phyloP scores from a whole-genome alignment of 768 basidiomycete genomes.

The Sutorius australiensis region DNA sequence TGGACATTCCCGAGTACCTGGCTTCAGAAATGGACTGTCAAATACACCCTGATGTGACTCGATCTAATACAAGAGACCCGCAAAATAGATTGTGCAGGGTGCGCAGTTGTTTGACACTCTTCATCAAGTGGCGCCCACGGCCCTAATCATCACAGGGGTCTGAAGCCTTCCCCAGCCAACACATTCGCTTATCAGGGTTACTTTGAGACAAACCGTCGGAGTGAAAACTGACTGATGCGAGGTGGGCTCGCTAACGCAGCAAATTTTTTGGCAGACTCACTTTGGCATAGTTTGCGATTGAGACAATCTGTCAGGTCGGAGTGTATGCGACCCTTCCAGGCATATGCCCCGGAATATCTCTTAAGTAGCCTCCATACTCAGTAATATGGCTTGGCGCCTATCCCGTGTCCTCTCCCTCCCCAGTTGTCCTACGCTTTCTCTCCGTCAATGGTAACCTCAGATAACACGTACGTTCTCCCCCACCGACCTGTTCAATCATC shows the following conservation, averaged over 20 bases:
- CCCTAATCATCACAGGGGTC: neutral
- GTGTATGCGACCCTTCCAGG: neutral
- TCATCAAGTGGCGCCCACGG: neutral
- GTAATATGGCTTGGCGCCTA: neutral
- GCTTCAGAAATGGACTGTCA: neutral
- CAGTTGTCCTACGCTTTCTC: neutral
- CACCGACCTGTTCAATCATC: neutral
- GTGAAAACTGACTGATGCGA: neutral
- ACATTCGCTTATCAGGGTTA: neutral
- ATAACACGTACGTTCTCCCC: constrained; percentile 31
- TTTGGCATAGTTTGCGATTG: neutral
- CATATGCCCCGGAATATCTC: neutral
- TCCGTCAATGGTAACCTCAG: constrained; percentile 19
- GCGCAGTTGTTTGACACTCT: neutral
- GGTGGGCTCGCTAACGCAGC: neutral
- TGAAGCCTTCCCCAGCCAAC: neutral
- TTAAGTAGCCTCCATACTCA: neutral
- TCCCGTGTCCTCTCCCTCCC: neutral
- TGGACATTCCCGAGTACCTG: neutral
- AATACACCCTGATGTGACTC: neutral
- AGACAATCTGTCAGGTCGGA: neutral
- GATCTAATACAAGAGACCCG: neutral
- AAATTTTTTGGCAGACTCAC: neutral
- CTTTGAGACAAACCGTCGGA: neutral
- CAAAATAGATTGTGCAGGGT: neutral